Percentiles rank a stretch among this genome's conserved stretches.
Evolutionary conservation across 192 early-diverging fungal genomes (phyloP).

Genomic region (Lobulomyces angularis): DNA sequence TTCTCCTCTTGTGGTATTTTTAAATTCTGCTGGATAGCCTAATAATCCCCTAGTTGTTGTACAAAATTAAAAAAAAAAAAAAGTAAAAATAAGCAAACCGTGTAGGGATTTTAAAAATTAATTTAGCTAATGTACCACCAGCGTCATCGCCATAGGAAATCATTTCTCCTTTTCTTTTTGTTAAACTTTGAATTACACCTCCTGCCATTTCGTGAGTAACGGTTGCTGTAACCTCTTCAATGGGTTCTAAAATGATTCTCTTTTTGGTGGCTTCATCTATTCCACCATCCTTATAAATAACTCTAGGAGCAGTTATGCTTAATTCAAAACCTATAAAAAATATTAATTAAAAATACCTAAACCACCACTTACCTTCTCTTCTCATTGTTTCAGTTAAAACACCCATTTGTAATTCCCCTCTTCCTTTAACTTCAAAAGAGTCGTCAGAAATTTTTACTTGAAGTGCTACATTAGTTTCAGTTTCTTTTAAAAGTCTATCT

Average conservation of each 20-base stretch:
- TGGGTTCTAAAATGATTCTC: constrained; percentile 53
- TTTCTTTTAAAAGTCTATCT: constrained; percentile 60
- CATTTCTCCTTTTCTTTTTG: constrained; percentile 68
- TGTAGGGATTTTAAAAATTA: constrained; percentile 71
- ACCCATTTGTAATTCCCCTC: constrained; percentile 79
- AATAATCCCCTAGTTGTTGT: constrained; percentile 71
- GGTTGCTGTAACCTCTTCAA: constrained; percentile 75
- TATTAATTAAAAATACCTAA: too few relatives aligned
- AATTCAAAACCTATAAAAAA: constrained; percentile 81
- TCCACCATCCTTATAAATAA: constrained; percentile 47
- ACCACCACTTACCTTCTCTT: too few relatives aligned
- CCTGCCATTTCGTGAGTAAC: constrained; percentile 60
- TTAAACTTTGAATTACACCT: constrained; percentile 72
- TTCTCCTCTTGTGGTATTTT: constrained; percentile 63
- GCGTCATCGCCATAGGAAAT: constrained; percentile 60
- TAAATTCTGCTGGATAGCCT: constrained; percentile 77
- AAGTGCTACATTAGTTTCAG: constrained; percentile 71
- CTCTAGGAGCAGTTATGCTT: constrained; percentile 67
- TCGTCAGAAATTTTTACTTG: constrained; percentile 57
- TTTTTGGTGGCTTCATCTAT: constrained; percentile 32
- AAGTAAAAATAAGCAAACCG: too few relatives aligned
- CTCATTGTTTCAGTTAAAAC: constrained; percentile 83
- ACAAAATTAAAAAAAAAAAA: too few relatives aligned
- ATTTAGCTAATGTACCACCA: constrained; percentile 56
- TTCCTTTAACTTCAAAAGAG: constrained; percentile 70